Evolutionary conservation across 768 basidiomycete genomes (phyloP).

Genomic region (Pleurotus citrinopileatus): DNA sequence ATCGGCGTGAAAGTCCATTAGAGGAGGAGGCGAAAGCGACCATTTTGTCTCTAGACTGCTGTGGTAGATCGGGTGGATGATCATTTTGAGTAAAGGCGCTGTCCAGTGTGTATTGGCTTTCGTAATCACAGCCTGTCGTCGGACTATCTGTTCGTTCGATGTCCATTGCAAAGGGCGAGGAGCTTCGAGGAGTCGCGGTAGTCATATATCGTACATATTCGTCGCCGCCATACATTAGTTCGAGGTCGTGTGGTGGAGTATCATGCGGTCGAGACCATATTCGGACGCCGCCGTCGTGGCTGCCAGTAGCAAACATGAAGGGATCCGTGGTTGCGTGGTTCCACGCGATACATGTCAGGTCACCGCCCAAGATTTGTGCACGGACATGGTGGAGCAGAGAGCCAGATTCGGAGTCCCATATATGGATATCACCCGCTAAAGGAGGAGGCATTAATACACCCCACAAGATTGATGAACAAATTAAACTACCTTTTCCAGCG

Average conservation of each 20-base stretch:
- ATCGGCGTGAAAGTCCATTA: slow-evolving; percentile 3
- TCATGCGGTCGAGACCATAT: slow-evolving; percentile 57
- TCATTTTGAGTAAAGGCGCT: slow-evolving; percentile 2
- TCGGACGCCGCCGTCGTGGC: slow-evolving; percentile 71
- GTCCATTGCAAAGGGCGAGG: slow-evolving; percentile 6
- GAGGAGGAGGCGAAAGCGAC: slow-evolving; percentile 2
- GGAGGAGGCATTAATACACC: slow-evolving; percentile 4
- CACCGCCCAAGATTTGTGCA: slow-evolving; percentile 59
- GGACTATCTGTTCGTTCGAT: slow-evolving; percentile 8
- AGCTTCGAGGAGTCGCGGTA: not conserved
- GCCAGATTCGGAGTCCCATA: slow-evolving; percentile 84
- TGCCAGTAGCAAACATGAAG: slow-evolving; percentile 76
- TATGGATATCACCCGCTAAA: slow-evolving; percentile 76
- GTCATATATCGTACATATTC: not conserved
- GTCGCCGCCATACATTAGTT: not conserved
- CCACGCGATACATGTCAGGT: slow-evolving; percentile 81
- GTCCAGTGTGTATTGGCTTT: slow-evolving; percentile 10
- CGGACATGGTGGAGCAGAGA: slow-evolving; percentile 68
- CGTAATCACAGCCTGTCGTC: slow-evolving; percentile 4
- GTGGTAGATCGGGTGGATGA: not conserved
- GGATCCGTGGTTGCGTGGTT: slow-evolving; percentile 62
- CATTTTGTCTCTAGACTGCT: slow-evolving; percentile 5
- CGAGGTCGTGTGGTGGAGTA: not conserved
- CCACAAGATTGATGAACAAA: not conserved
- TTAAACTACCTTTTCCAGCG: slow-evolving; percentile 61